Conservation (phyloP, 345 rosid species). For the Melaleuca quinquenervia region DNA sequence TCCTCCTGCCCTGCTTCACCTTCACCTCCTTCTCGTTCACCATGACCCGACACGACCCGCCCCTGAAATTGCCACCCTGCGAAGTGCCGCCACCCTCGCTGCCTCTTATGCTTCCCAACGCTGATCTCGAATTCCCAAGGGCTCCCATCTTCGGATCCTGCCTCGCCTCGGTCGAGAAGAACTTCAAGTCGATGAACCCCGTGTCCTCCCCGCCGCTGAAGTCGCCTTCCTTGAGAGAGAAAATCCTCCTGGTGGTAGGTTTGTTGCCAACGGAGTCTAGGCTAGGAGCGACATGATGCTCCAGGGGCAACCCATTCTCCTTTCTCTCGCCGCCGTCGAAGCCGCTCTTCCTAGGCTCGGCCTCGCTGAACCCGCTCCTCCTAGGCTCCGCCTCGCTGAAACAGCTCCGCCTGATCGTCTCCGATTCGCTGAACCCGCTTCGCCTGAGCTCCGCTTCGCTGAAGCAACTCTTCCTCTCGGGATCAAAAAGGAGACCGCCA, state of each 20-base stretch:
- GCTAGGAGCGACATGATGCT: not conserved
- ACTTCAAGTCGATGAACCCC: slow-evolving; percentile 83
- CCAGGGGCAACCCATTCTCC: slow-evolving; percentile 25
- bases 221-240: slow-evolving; percentile 66
- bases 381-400: slow-evolving; percentile 49
- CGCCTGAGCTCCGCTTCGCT: slow-evolving; percentile 49
- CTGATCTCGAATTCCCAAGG: slow-evolving; percentile 26
- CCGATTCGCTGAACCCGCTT: slow-evolving; percentile 33
- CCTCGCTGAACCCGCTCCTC: slow-evolving; percentile 36
- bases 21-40: slow-evolving; percentile 54
- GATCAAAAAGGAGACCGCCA: slow-evolving; percentile 49
- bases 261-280: slow-evolving; percentile 1
- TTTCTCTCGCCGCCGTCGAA: slow-evolving; percentile 43
- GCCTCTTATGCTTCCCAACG: slow-evolving; percentile 48
- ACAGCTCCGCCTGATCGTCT: slow-evolving; percentile 18
- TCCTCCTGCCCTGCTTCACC: slow-evolving; percentile 46
- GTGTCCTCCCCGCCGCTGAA: slow-evolving; percentile 67
- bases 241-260: slow-evolving; percentile 37
- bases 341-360: slow-evolving; percentile 19
- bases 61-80: not conserved
- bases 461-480: slow-evolving; percentile 78
- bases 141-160: slow-evolving; percentile 22
- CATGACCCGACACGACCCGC: slow-evolving; percentile 47
- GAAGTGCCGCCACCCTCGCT: not conserved
- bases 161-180: slow-evolving; percentile 20